Conservation (phyloP, 805 yeast species). For the Kluyveromyces lactis region DNA sequence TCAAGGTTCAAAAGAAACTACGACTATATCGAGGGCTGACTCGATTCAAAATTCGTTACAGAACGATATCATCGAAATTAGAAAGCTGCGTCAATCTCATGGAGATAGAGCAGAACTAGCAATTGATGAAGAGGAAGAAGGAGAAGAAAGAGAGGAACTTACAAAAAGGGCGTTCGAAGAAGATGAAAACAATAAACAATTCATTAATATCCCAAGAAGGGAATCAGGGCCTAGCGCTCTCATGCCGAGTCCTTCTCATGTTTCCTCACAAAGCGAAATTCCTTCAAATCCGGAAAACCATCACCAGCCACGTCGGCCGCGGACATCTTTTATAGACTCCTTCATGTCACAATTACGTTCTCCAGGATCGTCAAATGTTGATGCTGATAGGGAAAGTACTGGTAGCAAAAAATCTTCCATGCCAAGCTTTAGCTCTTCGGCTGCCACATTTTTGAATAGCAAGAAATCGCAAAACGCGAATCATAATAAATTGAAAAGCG, state of each 20-base stretch:
- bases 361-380: constrained; percentile 13
- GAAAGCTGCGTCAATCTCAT: constrained; percentile 1
- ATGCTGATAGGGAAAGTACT: constrained; percentile 5
- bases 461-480: neutral
- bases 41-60: neutral
- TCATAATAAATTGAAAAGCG: constrained; percentile 1
- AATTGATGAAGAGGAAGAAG: constrained; percentile 9
- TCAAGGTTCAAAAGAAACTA: neutral
- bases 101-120: constrained; percentile 2
- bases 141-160: constrained; percentile 15
- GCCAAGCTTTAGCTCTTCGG: constrained; percentile 7
- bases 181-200: neutral
- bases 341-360: constrained; percentile 21
- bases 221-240: no score
- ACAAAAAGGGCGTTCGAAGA: no score
- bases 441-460: constrained; percentile 1
- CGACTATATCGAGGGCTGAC: neutral
- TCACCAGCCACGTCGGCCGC: constrained; percentile 12
- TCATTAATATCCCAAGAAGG: constrained; percentile 3
- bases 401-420: constrained; percentile 6
- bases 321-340: constrained; percentile 27
- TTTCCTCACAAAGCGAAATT: no score
- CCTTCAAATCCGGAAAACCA: neutral
- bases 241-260: no score
- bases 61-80: constrained; percentile 3